A percentile compares a stretch with the other conserved stretches of the same genome.
phyloP scores from a whole-genome alignment of 148 eudicot species.

The Cornus suecica region DNA sequence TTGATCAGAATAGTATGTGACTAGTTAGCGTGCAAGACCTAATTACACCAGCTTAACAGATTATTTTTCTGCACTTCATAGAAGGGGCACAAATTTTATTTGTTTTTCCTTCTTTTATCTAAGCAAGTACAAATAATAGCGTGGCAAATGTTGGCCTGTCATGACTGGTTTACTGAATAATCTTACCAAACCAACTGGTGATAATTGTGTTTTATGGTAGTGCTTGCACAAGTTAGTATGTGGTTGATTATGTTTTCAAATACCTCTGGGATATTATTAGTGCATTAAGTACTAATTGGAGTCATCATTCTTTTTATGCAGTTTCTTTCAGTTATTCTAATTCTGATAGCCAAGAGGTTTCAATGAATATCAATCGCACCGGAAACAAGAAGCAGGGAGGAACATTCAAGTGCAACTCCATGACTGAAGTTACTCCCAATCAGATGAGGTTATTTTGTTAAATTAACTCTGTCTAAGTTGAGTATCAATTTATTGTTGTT shows the following conservation, averaged over 20 bases:
- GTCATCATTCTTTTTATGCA: constrained; percentile 25
- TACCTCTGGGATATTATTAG: not conserved
- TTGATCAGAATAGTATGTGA: not conserved
- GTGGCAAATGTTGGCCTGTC: not conserved
- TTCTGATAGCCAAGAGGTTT: constrained; percentile 78
- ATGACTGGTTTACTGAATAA: not conserved
- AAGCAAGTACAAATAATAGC: not conserved
- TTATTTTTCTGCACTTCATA: not conserved
- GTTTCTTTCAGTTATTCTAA: constrained; percentile 81
- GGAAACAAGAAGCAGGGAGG: constrained; percentile 86
- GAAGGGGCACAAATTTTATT: not conserved
- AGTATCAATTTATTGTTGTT: not conserved
- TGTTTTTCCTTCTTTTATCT: not conserved
- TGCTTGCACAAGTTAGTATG: not conserved
- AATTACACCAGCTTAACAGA: not conserved
- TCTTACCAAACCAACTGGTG: not conserved
- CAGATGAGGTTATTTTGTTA: constrained; percentile 68
- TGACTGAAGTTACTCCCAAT: constrained; percentile 73
- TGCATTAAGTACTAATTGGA: not conserved
- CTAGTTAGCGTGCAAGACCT: not conserved
- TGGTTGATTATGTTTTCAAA: not conserved
- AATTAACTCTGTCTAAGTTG: constrained; percentile 5
- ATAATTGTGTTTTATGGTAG: not conserved
- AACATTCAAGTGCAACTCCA: constrained; percentile 62
- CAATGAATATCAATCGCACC: constrained; percentile 74